Evolutionary conservation across 768 basidiomycete species (phyloP).

Genomic region (Mycena leptocephala): DNA sequence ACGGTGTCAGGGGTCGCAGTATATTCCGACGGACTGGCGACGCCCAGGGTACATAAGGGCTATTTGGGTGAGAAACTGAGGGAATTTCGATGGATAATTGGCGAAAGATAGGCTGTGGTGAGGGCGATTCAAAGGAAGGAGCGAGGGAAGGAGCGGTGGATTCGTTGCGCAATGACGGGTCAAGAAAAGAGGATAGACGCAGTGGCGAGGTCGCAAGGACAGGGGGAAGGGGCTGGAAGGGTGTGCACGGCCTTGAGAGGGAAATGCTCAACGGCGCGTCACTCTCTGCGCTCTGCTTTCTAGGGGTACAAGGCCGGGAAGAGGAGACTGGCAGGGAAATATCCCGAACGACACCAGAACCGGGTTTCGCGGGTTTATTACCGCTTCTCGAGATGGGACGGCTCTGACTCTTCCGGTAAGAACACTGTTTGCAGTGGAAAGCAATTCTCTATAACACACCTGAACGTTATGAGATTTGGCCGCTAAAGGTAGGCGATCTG

Average conservation of each 20-base stretch:
- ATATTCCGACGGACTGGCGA: slow-evolving; percentile 59
- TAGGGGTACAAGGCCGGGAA: slow-evolving; percentile 7
- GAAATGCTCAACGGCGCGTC: slow-evolving; percentile 13
- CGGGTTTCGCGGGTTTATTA: slow-evolving; percentile 15
- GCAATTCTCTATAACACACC: slow-evolving; percentile 36
- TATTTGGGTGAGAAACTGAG: slow-evolving; percentile 65
- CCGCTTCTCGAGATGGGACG: neutral
- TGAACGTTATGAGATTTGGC: slow-evolving; percentile 48
- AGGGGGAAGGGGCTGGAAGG: slow-evolving; percentile 39
- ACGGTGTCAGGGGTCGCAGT: slow-evolving; percentile 57
- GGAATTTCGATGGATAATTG: slow-evolving; percentile 51
- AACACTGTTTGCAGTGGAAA: neutral
- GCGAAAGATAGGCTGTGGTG: slow-evolving; percentile 24
- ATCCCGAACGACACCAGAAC: neutral
- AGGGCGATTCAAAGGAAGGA: slow-evolving; percentile 24
- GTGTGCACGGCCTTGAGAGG: slow-evolving; percentile 34
- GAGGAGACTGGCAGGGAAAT: slow-evolving; percentile 4
- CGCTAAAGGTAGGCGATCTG: slow-evolving; percentile 48
- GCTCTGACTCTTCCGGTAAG: slow-evolving; percentile 7
- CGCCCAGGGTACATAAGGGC: slow-evolving; percentile 71
- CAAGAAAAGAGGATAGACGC: slow-evolving; percentile 56
- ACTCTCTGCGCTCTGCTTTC: neutral
- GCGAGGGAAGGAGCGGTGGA: slow-evolving; percentile 17
- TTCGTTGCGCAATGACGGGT: slow-evolving; percentile 38
- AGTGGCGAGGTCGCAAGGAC: slow-evolving; percentile 54